phyloP scores from a whole-genome alignment of 2,329 filamentous ascomycete species.

The Trichoderma semiorbis region DNA sequence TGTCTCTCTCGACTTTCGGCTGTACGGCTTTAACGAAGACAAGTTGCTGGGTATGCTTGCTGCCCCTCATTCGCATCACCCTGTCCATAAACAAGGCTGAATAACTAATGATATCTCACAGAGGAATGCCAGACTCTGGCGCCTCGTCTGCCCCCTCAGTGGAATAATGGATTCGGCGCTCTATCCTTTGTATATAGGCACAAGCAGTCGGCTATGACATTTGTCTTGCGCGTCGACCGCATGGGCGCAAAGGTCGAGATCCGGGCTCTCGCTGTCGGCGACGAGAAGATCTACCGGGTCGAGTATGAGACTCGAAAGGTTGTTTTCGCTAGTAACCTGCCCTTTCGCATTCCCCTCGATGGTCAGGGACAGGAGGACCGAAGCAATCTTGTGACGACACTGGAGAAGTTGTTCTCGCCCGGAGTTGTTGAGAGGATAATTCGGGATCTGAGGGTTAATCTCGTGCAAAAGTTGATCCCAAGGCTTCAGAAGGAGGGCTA shows the following conservation, averaged over 20 bases:
- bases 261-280: slow-evolving; percentile 71
- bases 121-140: slow-evolving; percentile 52
- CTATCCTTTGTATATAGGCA: slow-evolving; percentile 87
- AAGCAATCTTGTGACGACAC: slow-evolving; percentile 43
- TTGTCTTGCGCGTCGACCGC: slow-evolving; percentile 75
- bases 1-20: slow-evolving; percentile 71
- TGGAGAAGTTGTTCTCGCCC: slow-evolving; percentile 66
- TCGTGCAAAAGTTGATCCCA: slow-evolving; percentile 82
- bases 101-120: slow-evolving; percentile 13
- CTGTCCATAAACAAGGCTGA: background rate
- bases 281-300: slow-evolving; percentile 76
- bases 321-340: slow-evolving; percentile 57
- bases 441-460: slow-evolving; percentile 67
- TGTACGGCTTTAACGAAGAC: slow-evolving; percentile 82
- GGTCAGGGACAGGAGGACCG: slow-evolving; percentile 47
- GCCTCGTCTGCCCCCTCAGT: slow-evolving; percentile 67
- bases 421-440: slow-evolving; percentile 56
- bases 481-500: slow-evolving; percentile 75
- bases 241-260: slow-evolving; percentile 82
- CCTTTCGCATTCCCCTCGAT: slow-evolving; percentile 52
- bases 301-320: slow-evolving; percentile 72
- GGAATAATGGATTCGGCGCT: slow-evolving; percentile 71
- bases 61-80: background rate
- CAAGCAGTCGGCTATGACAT: slow-evolving; percentile 78
- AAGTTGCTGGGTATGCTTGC: slow-evolving; percentile 60